Base-by-base conservation (phyloP, 805 yeast genomes). In the Candida michaelii region DNA sequence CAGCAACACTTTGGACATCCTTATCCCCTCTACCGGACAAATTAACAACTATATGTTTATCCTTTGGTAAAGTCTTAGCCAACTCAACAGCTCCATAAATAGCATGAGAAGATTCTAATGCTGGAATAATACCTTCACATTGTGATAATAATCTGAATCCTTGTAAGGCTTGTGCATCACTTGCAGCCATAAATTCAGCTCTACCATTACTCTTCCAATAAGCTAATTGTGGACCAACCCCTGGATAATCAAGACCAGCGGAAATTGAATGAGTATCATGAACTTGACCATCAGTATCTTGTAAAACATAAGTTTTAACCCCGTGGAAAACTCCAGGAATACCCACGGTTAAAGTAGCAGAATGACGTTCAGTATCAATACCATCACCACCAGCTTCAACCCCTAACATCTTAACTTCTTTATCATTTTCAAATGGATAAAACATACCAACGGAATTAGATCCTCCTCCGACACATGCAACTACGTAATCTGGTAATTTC, bases 381-480 rank as follows among this genome's bases (percentile, higher is more conserved):
- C 99, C 99, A 54, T 88, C 95, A 66, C 99, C 99, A 63, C 97
- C 99, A 39, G 99, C 99, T 72, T 93, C 99, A 47, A 90, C 89
- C 63, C 99, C 99, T 23, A 90, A 69, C 60, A 93, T 71, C 59
- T 79, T 80, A 34, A 93, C 99, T 7, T 78, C 70, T 12, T 61
- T 51, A 61, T 89, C 97, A 13, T 87, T 72, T 61, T 89, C 95
- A 60, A 93, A 93, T 42, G 98, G 97, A 16, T 89, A 82, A 66
- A 93, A 93, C 79, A 91, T 81, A 63, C 99, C 99, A 24, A 95
- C 81, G 39, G 96, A 84, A 76, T 93, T 93, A 14, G 97, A 89
- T 43, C 99, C 99, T 59, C 99, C 99, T 58, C 99, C 99, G 39
- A 93, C 99, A 76, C 99, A 93, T 1, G 99, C 99, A 48, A 93